Percentiles rank a stretch among this genome's conserved stretches.
These are phyloP conservation scores for Penicillium sp. DNA, from an alignment of 2,329 filamentous ascomycete genomes.

Conservation along the genomic window DNA sequence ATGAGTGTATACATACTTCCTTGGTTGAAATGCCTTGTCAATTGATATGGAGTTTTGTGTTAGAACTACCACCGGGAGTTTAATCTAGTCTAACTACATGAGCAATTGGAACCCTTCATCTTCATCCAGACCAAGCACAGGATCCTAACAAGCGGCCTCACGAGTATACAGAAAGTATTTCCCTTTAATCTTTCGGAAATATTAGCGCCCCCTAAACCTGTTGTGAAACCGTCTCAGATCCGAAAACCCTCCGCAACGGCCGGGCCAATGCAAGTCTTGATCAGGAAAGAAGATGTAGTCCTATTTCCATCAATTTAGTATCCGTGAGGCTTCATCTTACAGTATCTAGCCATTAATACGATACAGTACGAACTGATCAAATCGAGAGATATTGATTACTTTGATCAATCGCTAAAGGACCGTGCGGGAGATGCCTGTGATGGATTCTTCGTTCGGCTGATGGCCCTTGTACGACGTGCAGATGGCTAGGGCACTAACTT, in stretches of 20 bases:
- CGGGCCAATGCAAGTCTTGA: neutral
- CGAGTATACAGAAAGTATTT: neutral
- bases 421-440: neutral
- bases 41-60: neutral
- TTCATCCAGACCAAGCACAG: neutral
- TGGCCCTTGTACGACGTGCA: conserved; percentile 28
- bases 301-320: neutral
- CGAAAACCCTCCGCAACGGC: conserved; percentile 16
- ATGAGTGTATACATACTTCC: neutral
- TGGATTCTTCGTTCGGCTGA: conserved; percentile 22
- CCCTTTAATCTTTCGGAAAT: conserved; percentile 8
- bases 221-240: conserved; percentile 18
- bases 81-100: neutral
- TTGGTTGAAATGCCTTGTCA: neutral
- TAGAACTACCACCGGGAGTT: neutral
- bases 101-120: neutral
- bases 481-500: conserved; percentile 17
- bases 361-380: neutral
- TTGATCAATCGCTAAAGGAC: neutral
- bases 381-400: neutral
- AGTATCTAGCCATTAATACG: neutral
- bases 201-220: conserved; percentile 12
- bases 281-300: neutral
- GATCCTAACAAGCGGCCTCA: no score
- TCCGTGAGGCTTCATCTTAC: neutral